A percentile compares a stretch with the other conserved stretches of the same genome.
These are phyloP conservation scores for Beverwykella pulmonaria DNA, from an alignment of 495 filamentous ascomycete species.

Conservation along the genomic window DNA sequence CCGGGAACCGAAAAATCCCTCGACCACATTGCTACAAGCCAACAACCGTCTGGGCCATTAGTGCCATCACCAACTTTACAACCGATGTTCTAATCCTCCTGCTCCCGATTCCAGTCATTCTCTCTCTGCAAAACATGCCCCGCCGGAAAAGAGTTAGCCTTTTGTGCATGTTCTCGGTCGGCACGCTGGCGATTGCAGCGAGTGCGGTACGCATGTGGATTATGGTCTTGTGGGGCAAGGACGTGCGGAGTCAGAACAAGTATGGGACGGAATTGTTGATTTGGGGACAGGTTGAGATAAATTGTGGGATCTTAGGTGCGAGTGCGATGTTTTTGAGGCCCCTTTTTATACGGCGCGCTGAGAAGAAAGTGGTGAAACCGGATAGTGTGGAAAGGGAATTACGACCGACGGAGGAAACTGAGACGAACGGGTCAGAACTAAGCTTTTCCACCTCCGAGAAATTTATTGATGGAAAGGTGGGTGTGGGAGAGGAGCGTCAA, in stretches of 20 bases:
- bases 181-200: constrained; percentile 6
- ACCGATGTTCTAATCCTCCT: constrained; percentile 12
- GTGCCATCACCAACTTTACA: constrained; percentile 12
- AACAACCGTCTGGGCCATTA: constrained; percentile 14
- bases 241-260: neutral
- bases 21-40: constrained; percentile 13
- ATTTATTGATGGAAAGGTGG: too few species aligned
- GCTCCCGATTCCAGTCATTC: neutral
- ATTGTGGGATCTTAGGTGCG: constrained; percentile 19
- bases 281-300: constrained; percentile 17
- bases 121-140: neutral
- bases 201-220: constrained; percentile 12
- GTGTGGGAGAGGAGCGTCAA: too few species aligned
- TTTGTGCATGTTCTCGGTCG: constrained; percentile 21
- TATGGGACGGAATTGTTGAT: constrained; percentile 7
- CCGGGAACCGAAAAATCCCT: neutral
- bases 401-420: too few species aligned
- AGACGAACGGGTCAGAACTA: too few species aligned
- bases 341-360: neutral
- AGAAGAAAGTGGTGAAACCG: neutral
- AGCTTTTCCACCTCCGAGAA: too few species aligned
- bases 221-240: neutral
- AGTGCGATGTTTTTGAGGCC: constrained; percentile 13
- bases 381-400: too few species aligned
- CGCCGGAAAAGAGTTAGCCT: neutral